Evolutionary conservation across 2,329 filamentous ascomycete species (phyloP).

Genomic region (Xylariales sp.): DNA sequence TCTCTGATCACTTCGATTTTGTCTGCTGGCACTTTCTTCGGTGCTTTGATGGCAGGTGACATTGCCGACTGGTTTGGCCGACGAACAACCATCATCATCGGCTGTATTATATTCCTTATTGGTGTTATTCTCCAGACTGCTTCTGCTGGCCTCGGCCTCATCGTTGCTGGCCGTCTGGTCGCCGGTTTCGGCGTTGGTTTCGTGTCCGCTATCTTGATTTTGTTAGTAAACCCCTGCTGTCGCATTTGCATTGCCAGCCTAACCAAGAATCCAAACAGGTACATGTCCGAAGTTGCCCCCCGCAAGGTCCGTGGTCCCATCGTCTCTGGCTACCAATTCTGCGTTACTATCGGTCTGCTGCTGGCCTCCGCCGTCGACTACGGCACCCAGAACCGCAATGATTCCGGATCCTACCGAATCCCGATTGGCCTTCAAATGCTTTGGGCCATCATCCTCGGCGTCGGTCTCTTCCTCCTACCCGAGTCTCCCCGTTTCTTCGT

Average conservation of each 20-base stretch:
- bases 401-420: slow-evolving; percentile 71
- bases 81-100: slow-evolving; percentile 65
- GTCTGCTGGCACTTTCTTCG: slow-evolving; percentile 73
- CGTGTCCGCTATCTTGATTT: slow-evolving; percentile 75
- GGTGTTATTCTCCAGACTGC: slow-evolving; percentile 65
- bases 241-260: neutral
- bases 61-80: slow-evolving; percentile 71
- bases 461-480: slow-evolving; percentile 70
- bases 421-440: slow-evolving; percentile 75
- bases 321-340: slow-evolving; percentile 81
- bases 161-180: slow-evolving; percentile 70
- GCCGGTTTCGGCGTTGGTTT: slow-evolving; percentile 77
- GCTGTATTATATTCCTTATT: slow-evolving; percentile 66
- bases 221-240: slow-evolving; percentile 7
- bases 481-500: slow-evolving; percentile 85
- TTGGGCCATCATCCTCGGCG: slow-evolving; percentile 72
- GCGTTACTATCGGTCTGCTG: slow-evolving; percentile 73
- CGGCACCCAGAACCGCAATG: slow-evolving; percentile 55
- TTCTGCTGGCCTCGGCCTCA: slow-evolving; percentile 51
- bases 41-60: slow-evolving; percentile 72
- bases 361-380: slow-evolving; percentile 73
- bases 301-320: slow-evolving; percentile 73
- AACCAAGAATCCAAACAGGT: slow-evolving; percentile 27
- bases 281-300: slow-evolving; percentile 80
- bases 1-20: slow-evolving; percentile 70